Percentiles rank a stretch among this genome's conserved stretches.
Evolutionary conservation across 1,284 basidiomycete genomes (phyloP).

Genomic region (Chalciporus piperatoides): DNA sequence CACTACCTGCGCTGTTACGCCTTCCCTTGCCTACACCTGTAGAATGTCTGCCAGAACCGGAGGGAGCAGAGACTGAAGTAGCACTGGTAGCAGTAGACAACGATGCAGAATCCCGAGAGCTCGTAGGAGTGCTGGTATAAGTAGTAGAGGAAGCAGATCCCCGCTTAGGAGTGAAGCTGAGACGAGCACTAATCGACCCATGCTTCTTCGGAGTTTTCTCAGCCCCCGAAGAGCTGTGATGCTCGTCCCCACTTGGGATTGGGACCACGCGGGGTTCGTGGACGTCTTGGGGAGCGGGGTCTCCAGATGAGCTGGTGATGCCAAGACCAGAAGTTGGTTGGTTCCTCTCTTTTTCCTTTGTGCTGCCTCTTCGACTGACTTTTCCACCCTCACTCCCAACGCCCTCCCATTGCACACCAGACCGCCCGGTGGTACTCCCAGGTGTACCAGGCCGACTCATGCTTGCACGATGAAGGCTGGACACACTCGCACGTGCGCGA

Average conservation of each 20-base stretch:
- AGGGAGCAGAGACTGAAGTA: constrained; percentile 67
- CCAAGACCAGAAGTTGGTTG: constrained; percentile 37
- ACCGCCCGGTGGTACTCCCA: constrained; percentile 44
- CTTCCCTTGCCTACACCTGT: constrained; percentile 48
- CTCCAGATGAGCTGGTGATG: constrained; percentile 22
- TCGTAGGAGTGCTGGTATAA: constrained; percentile 71
- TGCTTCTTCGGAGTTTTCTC: constrained; percentile 69
- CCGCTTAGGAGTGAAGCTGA: constrained; percentile 77
- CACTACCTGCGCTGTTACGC: constrained; percentile 83
- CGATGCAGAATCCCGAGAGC: constrained; percentile 80
- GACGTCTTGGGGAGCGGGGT: constrained; percentile 37
- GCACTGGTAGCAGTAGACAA: constrained; percentile 72
- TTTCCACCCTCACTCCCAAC: constrained; percentile 47
- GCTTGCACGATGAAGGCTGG: constrained; percentile 59
- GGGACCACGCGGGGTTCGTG: constrained; percentile 39
- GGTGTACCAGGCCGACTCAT: constrained; percentile 77
- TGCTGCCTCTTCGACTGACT: constrained; percentile 48
- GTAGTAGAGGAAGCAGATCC: constrained; percentile 87
- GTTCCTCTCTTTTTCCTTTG: constrained; percentile 45
- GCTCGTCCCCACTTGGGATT: constrained; percentile 50
- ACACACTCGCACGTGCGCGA: constrained; percentile 60
- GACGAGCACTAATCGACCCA: constrained; percentile 49
- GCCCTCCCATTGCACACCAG: constrained; percentile 64
- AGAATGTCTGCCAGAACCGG: constrained; percentile 66
- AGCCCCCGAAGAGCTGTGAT: constrained; percentile 38